phyloP scores from a whole-genome alignment of 345 rosid species.

The Psidium guajava region DNA sequence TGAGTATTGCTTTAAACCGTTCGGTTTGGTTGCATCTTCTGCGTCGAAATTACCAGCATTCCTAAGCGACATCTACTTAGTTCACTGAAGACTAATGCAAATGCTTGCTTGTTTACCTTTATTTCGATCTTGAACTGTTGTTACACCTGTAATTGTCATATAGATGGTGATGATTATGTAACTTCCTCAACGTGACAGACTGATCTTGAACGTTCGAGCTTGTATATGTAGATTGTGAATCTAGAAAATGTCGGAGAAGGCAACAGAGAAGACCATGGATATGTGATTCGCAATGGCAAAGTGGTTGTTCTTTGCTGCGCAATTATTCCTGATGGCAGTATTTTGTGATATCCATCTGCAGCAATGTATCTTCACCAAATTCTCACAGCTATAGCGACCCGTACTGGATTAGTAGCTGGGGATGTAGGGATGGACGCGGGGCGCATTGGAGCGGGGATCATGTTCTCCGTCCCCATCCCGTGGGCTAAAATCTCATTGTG shows the following conservation, averaged over 20 bases:
- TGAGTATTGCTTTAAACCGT: background rate
- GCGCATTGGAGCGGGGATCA: too few relatives aligned
- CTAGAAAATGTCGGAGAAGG: slow-evolving; percentile 58
- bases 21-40: background rate
- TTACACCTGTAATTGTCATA: background rate
- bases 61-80: background rate
- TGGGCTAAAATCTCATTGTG: too few relatives aligned
- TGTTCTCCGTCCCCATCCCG: too few relatives aligned
- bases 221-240: slow-evolving; percentile 45
- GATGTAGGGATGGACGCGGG: too few relatives aligned
- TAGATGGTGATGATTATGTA: background rate
- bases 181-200: background rate
- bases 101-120: background rate
- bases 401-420: too few relatives aligned
- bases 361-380: too few relatives aligned
- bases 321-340: background rate
- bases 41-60: background rate
- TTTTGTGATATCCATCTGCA: too few relatives aligned
- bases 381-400: too few relatives aligned
- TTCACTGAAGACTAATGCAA: background rate
- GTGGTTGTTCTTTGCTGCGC: slow-evolving; percentile 52
- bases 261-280: slow-evolving; percentile 50
- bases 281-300: slow-evolving; percentile 57
- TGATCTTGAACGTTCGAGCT: background rate
- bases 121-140: background rate